Percentiles rank a stretch among this genome's conserved stretches.
These are phyloP conservation scores for Euclidium syriacum DNA, from an alignment of 345 rosid species.

Conservation along the genomic window DNA sequence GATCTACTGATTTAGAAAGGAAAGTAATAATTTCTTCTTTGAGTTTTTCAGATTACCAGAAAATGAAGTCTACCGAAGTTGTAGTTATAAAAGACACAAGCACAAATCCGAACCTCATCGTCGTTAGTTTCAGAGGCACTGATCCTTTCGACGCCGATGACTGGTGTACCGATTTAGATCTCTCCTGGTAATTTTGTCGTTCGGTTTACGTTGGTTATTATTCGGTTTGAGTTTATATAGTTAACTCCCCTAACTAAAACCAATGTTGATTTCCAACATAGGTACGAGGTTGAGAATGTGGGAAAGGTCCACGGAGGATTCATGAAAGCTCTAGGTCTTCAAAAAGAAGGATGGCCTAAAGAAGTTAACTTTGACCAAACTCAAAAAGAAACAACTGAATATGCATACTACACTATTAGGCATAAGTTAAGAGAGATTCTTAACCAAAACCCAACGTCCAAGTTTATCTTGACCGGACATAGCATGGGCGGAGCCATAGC, in stretches of 20 bases:
- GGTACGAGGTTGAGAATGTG: constrained; percentile 38
- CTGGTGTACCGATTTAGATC: constrained; percentile 44
- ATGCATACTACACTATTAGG: constrained; percentile 43
- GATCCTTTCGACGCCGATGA: constrained; percentile 47
- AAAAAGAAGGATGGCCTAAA: constrained; percentile 39
- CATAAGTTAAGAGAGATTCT: constrained; percentile 27
- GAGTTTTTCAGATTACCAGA: constrained; percentile 25
- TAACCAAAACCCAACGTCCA: constrained; percentile 28
- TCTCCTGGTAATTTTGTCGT: constrained; percentile 43
- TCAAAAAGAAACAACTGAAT: constrained; percentile 16
- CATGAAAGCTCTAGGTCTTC: constrained; percentile 58
- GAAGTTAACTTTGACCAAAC: constrained; percentile 18
- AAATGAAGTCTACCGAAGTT: constrained; percentile 40
- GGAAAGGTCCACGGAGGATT: constrained; percentile 61
- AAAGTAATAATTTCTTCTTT: not conserved
- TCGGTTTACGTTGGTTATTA: not conserved
- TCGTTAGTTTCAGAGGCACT: constrained; percentile 63
- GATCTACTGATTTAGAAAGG: no score
- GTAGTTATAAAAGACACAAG: constrained; percentile 40
- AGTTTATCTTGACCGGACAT: constrained; percentile 50
- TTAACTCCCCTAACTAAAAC: not conserved
- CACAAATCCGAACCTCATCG: constrained; percentile 39
- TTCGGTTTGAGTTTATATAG: not conserved
- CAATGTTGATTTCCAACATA: not conserved
- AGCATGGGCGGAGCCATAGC: constrained; percentile 58